Conservation (phyloP, 1,284 basidiomycete species). For the Phylloboletellus chloephorus region DNA sequence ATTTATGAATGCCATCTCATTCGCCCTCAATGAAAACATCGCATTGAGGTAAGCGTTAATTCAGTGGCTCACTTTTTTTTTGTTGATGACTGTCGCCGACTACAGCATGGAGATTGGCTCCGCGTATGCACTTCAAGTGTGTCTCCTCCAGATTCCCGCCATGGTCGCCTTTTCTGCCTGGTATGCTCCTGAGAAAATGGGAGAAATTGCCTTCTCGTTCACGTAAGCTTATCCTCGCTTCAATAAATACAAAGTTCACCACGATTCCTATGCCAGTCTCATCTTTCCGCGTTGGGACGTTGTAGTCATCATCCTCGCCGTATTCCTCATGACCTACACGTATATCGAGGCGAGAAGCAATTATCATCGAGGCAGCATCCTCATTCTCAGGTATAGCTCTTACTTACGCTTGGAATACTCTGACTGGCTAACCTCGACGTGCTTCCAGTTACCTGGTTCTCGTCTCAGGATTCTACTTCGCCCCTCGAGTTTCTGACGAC, state of each 20-base stretch:
- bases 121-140: conserved; percentile 97
- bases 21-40: conserved; percentile 96
- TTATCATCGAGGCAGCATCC: conserved; percentile 91
- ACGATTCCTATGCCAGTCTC: conserved; percentile 48
- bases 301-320: conserved; percentile 87
- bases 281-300: conserved; percentile 99
- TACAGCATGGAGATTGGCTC: conserved; percentile 98
- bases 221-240: conserved; percentile 52
- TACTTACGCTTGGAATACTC: neutral
- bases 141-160: conserved; percentile 94
- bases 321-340: conserved; percentile 97
- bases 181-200: conserved; percentile 81
- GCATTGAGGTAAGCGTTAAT: conserved; percentile 70
- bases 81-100: conserved; percentile 7
- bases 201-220: conserved; percentile 81
- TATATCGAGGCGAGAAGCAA: conserved; percentile 98
- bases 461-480: conserved; percentile 56
- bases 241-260: neutral
- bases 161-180: conserved; percentile 98
- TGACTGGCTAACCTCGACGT: conserved; percentile 4
- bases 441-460: conserved; percentile 51
- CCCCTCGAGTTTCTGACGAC: conserved; percentile 34
- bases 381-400: conserved; percentile 72
- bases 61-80: neutral
- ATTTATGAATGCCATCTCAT: conserved; percentile 99